These are phyloP conservation scores for Podospora pseudocomata DNA, from an alignment of 495 filamentous ascomycete species.

Conservation along the genomic window DNA sequence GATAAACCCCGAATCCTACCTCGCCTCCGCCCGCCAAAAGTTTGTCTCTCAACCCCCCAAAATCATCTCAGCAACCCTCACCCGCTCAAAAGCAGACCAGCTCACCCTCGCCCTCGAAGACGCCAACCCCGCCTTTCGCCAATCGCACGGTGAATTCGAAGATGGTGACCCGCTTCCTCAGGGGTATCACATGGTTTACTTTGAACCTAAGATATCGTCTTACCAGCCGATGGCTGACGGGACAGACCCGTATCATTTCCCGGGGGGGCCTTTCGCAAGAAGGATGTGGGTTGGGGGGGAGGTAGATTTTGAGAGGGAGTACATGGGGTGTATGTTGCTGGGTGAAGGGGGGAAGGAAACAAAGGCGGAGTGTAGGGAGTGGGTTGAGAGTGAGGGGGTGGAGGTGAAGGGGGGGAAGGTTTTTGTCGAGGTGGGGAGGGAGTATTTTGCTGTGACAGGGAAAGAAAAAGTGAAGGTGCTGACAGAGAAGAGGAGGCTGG, in stretches of 20 bases:
- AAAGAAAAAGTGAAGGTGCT: not conserved
- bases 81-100: not conserved
- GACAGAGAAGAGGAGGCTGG: not conserved
- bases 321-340: slow-evolving; percentile 30
- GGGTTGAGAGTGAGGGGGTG: slow-evolving; percentile 35
- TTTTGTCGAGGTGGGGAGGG: slow-evolving; percentile 40
- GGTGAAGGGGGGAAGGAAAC: slow-evolving; percentile 35
- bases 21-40: not conserved
- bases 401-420: slow-evolving; percentile 33
- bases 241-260: slow-evolving; percentile 66
- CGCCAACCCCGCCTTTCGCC: not conserved
- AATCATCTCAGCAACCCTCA: not conserved
- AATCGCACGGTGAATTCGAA: slow-evolving; percentile 25
- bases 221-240: slow-evolving; percentile 62
- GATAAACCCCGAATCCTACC: not conserved
- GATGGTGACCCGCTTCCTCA: slow-evolving; percentile 44
- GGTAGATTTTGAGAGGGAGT: slow-evolving; percentile 29
- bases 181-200: slow-evolving; percentile 72
- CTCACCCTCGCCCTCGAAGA: slow-evolving; percentile 9
- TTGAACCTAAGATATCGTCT: slow-evolving; percentile 56
- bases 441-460: slow-evolving; percentile 26
- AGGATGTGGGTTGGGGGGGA: slow-evolving; percentile 80
- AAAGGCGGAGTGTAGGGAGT: slow-evolving; percentile 59
- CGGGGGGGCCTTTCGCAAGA: slow-evolving; percentile 58
- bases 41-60: not conserved